Evolutionary conservation across 371 early-diverging fungal species (phyloP).

Genomic region (Nematocida homosporus): DNA sequence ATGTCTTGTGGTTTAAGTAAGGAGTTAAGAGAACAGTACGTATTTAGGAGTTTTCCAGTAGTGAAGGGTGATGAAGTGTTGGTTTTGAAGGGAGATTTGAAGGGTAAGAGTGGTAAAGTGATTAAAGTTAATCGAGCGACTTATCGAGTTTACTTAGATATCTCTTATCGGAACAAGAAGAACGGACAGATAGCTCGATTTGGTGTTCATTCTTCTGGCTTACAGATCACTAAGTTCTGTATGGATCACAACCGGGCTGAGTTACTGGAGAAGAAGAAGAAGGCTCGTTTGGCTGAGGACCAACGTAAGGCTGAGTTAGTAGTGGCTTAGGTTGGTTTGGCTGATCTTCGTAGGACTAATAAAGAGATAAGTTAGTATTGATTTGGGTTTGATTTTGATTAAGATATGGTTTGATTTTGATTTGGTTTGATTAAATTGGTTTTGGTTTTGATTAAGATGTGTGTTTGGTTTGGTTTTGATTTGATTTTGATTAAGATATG

Average conservation of each 20-base stretch:
- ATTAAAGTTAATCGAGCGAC: conserved; percentile 56
- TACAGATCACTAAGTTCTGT: conserved; percentile 61
- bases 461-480: no score
- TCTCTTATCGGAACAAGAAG: conserved; percentile 57
- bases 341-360: no score
- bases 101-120: conserved; percentile 63
- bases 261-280: conserved; percentile 59
- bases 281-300: conserved; percentile 1
- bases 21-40: conserved; percentile 62
- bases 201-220: conserved; percentile 65
- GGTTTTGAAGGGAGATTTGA: conserved; percentile 60
- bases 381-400: no score
- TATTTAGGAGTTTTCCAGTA: conserved; percentile 63
- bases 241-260: conserved; percentile 61
- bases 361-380: no score
- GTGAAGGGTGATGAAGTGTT: conserved; percentile 62
- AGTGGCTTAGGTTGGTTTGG: no score
- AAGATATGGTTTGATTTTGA: no score
- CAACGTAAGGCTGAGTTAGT: conserved; percentile 32
- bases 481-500: no score
- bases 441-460: no score
- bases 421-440: no score
- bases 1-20: conserved; percentile 64
- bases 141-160: conserved; percentile 64
- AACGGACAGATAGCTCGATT: conserved; percentile 58